Base-by-base conservation (phyloP, 345 rosid species). In the Excoecaria agallocha region DNA sequence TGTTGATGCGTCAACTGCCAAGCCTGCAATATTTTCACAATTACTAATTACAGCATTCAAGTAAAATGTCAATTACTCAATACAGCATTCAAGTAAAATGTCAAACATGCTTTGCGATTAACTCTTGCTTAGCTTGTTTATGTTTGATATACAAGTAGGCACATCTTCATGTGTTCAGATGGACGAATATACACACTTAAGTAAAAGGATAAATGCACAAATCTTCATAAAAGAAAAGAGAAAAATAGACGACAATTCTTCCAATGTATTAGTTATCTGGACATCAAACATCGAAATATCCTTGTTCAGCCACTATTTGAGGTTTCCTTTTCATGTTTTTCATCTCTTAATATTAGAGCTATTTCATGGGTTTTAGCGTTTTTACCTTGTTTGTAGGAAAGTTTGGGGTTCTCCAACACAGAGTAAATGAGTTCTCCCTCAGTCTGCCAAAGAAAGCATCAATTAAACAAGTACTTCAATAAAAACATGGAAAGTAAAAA, bases 341-440 rank as follows among this genome's bases (percentile, higher is more conserved):
- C 12, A 2, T 37, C 45, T 12, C 45, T 10, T 11, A 5, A 17
- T 64, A 17, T 39, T 64, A 24, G 25, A 17, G 20, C 35, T 13
- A 12, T 35, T 13, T 64, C 51, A 6, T 41, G 51, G 3, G 49
- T 25, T 48, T 51, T 6, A 17, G 9, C 3, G 20, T 51, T 25
- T 63, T 83, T 84, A 90, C 96, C 96, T 89, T 86, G 72, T 74
- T 76, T 59, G 77, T 30, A 1, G 87, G 85, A 79, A 83, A 79
- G 35, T 69, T 58, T 0, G 90, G 87, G 45, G 89, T 88, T 79
- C 86, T 87, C 97, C 96, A 90, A 72, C 97, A 86, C 71, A 85
- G 84, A 30, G 85, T 66, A 68, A 76, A 80, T 1, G 88, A 71
- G 64, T 78, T 76, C 76, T 87, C 90, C 77, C 81, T 82, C 50